phyloP scores from a whole-genome alignment of 306 rosid species.

The Vigna hirtella region DNA sequence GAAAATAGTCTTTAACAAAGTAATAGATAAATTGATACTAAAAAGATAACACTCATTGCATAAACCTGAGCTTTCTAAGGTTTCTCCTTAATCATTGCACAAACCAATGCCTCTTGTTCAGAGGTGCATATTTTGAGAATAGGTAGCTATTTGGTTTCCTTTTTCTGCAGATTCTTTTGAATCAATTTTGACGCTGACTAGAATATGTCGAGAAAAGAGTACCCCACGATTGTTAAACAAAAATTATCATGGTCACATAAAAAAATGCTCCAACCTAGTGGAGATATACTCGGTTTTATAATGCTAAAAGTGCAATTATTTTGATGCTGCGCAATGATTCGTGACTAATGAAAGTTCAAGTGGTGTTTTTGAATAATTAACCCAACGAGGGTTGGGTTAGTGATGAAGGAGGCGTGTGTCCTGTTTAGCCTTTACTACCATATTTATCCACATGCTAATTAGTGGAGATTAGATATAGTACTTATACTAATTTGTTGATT shows the following conservation, averaged over 20 bases:
- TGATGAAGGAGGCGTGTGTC: slow-evolving; percentile 34
- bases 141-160: not conserved
- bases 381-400: not conserved
- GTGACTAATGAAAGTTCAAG: slow-evolving; percentile 32
- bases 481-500: not conserved
- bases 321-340: slow-evolving; percentile 40
- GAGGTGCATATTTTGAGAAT: not conserved
- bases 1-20: too few species aligned
- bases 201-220: not conserved
- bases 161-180: not conserved
- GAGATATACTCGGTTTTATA: slow-evolving; percentile 28
- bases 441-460: slow-evolving; percentile 4
- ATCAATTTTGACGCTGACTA: slow-evolving; percentile 27
- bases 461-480: slow-evolving; percentile 15
- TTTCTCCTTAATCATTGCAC: not conserved
- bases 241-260: slow-evolving; percentile 27
- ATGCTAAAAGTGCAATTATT: slow-evolving; percentile 40
- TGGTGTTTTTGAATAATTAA: slow-evolving; percentile 36
- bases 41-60: too few species aligned
- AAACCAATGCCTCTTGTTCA: not conserved
- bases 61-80: not conserved
- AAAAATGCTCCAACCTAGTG: slow-evolving; percentile 14
- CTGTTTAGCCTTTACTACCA: slow-evolving; percentile 12
- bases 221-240: not conserved
- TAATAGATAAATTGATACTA: too few species aligned